Evolutionary conservation across 495 filamentous ascomycete genomes (phyloP).

Genomic region (Neurospora sp.): DNA sequence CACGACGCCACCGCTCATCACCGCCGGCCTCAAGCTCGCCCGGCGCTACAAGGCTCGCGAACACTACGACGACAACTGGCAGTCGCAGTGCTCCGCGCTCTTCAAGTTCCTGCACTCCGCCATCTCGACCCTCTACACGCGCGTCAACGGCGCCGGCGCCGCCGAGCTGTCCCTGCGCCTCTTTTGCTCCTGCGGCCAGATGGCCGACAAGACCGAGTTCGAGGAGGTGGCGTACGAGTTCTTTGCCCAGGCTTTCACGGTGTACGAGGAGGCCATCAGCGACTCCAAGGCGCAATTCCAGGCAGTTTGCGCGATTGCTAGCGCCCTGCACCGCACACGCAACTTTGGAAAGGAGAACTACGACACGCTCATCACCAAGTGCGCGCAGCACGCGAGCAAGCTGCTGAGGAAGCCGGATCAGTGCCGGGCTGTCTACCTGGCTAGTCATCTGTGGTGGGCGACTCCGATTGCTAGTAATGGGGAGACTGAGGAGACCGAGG

Average conservation of each 20-base stretch:
- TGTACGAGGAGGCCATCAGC: slow-evolving; percentile 92
- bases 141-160: slow-evolving; percentile 61
- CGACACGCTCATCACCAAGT: slow-evolving; percentile 96
- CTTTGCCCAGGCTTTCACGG: slow-evolving; percentile 96
- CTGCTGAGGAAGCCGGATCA: slow-evolving; percentile 96
- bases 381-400: slow-evolving; percentile 92
- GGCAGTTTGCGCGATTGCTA: slow-evolving; percentile 89
- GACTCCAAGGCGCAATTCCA: slow-evolving; percentile 96
- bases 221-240: slow-evolving; percentile 97
- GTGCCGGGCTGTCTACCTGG: slow-evolving; percentile 90
- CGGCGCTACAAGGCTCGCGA: slow-evolving; percentile 83
- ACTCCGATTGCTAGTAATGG: slow-evolving; percentile 72
- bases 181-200: slow-evolving; percentile 84
- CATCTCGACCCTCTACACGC: slow-evolving; percentile 78
- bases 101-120: slow-evolving; percentile 91
- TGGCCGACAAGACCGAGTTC: slow-evolving; percentile 82
- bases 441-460: slow-evolving; percentile 96
- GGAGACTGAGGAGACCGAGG: slow-evolving; percentile 75
- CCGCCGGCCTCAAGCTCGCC: slow-evolving; percentile 80
- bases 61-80: slow-evolving; percentile 93
- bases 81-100: slow-evolving; percentile 73
- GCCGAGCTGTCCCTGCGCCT: slow-evolving; percentile 82
- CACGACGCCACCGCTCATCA: slow-evolving; percentile 86
- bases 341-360: slow-evolving; percentile 95
- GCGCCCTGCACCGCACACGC: slow-evolving; percentile 73